Evolutionary conservation across 1,284 basidiomycete species (phyloP), one percentile per base, ranked within the genome.

Genomic region (Malassezia pachydermatis): DNA sequence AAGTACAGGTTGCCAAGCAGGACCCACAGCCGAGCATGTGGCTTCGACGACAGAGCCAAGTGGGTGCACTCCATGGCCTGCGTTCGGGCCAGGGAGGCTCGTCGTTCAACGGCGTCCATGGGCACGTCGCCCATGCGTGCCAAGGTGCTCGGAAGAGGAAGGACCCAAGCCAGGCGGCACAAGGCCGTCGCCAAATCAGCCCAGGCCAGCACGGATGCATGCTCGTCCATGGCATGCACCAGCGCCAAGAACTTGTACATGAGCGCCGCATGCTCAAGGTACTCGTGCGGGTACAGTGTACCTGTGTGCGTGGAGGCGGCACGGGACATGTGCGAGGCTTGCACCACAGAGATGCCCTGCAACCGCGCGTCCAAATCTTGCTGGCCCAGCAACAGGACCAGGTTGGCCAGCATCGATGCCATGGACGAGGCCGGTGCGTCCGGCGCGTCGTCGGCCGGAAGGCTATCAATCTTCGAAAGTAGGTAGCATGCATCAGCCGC

Each of bases 11-110:
- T 79, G 1, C 85, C 89, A 14, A 92, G 74, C 0, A 82, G 78
- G 57, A 81, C 79, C 94, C 94, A 99, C 60, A 85, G 85, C 2
- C 74, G 64, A 46, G 83, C 79, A 60, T 86, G 86, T 4, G 87
- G 80, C 58, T 88, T 83, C 45, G 81, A 76, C 32, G 81, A 80
- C 10, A 98, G 73, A 0, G 89, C 88, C 51, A 82, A 77, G 55
- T 82, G 82, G 53, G 94, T 72, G 41, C 79, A 82, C 4, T 77
- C 73, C 17, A 81, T 77, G 0, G 82, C 80, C 51, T 81, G 77
- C 41, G 70, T 72, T 58, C 8, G 73, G 59, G 72, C 84, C 79
- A 24, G 63, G 0, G 71, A 65, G 5, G 57, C 59, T 5, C 58
- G 51, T 7, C 16, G 19, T 11, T 32, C 34, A 3, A 63, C 52